Percentiles rank a stretch among this genome's conserved stretches.
phyloP scores from a whole-genome alignment of 179 eudicot genomes.

The Silene noctiflora region DNA sequence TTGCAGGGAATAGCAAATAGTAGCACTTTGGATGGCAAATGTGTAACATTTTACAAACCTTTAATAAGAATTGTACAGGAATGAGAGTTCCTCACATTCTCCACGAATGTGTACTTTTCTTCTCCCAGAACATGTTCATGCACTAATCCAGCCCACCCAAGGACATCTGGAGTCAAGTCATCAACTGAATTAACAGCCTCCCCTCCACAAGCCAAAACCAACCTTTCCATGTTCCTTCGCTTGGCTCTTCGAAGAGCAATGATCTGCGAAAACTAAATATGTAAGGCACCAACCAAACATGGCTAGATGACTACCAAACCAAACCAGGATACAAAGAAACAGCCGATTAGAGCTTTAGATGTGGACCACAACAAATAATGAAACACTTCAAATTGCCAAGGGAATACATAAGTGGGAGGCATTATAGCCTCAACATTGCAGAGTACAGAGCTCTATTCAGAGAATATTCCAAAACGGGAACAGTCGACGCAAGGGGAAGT shows the following conservation, averaged over 20 bases:
- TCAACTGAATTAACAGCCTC: conserved; percentile 94
- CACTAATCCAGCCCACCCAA: conserved; percentile 98
- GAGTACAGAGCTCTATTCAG: not conserved
- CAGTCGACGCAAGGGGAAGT: not conserved
- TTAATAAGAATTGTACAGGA: conserved; percentile 91
- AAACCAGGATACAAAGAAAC: not conserved
- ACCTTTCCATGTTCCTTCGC: conserved; percentile 92
- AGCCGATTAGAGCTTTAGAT: not conserved
- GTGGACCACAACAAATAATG: not conserved
- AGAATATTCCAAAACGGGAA: not conserved
- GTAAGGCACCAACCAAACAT: conserved; percentile 14
- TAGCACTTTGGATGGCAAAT: not conserved
- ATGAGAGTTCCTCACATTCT: conserved; percentile 86
- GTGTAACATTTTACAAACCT: conserved; percentile 38
- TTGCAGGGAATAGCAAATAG: not conserved
- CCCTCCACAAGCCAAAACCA: conserved; percentile 97
- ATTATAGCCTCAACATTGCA: not conserved
- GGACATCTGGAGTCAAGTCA: conserved; percentile 81
- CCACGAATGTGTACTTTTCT: conserved; percentile 94
- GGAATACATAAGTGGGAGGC: not conserved
- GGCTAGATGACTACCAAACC: not conserved
- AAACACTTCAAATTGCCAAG: not conserved
- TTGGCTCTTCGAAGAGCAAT: conserved; percentile 91
- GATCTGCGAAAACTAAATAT: conserved; percentile 41
- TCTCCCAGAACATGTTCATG: conserved; percentile 96